Percentiles rank a stretch among this genome's conserved stretches.
Evolutionary conservation across 176 grass and related monocot genomes (phyloP).

Genomic region (Echinochloa phyllopogon): DNA sequence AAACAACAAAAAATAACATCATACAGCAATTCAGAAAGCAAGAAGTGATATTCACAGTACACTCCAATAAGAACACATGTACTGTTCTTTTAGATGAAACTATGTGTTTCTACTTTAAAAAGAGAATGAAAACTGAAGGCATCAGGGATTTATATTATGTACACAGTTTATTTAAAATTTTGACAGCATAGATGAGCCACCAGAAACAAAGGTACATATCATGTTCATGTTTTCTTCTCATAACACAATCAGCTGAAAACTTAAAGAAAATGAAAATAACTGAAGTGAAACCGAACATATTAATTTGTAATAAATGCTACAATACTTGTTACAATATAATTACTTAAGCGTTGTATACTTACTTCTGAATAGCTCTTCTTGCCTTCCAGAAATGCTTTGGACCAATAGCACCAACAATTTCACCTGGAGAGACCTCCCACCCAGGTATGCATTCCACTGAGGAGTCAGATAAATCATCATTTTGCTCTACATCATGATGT

Average conservation of each 20-base stretch:
- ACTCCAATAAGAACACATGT: background rate
- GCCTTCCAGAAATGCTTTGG: constrained; percentile 70
- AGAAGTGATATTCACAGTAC: background rate
- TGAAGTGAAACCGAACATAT: background rate
- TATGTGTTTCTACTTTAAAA: constrained; percentile 13
- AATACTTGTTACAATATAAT: background rate
- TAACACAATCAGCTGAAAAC: background rate
- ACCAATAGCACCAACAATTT: constrained; percentile 61
- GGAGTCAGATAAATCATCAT: constrained; percentile 41
- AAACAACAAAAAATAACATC: background rate
- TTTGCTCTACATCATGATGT: constrained; percentile 24
- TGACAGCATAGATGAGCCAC: background rate
- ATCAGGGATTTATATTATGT: background rate
- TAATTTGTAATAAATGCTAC: background rate
- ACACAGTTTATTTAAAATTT: background rate
- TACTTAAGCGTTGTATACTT: constrained; percentile 27
- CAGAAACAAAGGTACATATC: background rate
- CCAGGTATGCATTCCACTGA: constrained; percentile 36
- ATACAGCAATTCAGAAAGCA: constrained; percentile 21
- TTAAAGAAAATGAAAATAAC: constrained; percentile 10
- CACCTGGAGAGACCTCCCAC: constrained; percentile 55
- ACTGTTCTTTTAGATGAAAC: background rate
- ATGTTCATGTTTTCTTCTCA: background rate
- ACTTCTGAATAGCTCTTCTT: constrained; percentile 69
- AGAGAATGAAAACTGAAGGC: background rate